Evolutionary conservation across 805 yeast species (phyloP).

Genomic region (Wickerhamiella kurtzmanii): DNA sequence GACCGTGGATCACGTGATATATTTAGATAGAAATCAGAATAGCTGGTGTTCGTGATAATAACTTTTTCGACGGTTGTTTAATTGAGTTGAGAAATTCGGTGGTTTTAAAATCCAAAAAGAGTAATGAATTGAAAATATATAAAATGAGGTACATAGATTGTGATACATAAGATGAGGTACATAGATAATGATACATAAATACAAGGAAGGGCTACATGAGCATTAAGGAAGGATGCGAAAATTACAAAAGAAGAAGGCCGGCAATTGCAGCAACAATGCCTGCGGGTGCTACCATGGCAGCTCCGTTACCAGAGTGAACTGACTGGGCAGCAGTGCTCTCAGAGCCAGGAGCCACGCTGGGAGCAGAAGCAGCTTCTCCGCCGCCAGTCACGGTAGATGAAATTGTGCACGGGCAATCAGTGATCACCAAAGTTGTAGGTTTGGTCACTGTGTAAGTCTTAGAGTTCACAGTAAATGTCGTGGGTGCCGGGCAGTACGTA

Average conservation of each 20-base stretch:
- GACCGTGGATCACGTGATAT: not conserved
- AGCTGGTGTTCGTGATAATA: not conserved
- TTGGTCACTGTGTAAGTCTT: constrained; percentile 59
- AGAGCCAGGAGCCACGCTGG: constrained; percentile 3
- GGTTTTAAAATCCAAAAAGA: too few species aligned
- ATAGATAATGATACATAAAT: not conserved
- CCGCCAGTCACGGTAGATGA: constrained; percentile 16
- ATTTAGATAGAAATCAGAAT: not conserved
- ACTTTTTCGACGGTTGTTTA: not conserved
- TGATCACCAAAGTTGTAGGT: constrained; percentile 69
- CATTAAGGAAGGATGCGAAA: not conserved
- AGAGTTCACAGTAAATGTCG: constrained; percentile 48
- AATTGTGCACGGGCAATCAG: constrained; percentile 68
- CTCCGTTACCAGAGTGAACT: constrained; percentile 7
- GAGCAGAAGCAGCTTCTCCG: not conserved
- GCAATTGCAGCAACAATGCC: not conserved
- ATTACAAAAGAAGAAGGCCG: not conserved
- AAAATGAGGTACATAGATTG: too few species aligned
- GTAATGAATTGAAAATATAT: too few species aligned
- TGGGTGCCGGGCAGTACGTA: constrained; percentile 72
- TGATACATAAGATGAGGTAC: too few species aligned
- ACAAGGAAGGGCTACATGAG: too few species aligned
- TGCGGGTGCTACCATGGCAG: not conserved
- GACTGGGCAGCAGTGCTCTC: constrained; percentile 23
- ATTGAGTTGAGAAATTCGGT: too few species aligned